Conservation (phyloP, 2,329 filamentous ascomycete genomes). For the Phialophora expanda region DNA sequence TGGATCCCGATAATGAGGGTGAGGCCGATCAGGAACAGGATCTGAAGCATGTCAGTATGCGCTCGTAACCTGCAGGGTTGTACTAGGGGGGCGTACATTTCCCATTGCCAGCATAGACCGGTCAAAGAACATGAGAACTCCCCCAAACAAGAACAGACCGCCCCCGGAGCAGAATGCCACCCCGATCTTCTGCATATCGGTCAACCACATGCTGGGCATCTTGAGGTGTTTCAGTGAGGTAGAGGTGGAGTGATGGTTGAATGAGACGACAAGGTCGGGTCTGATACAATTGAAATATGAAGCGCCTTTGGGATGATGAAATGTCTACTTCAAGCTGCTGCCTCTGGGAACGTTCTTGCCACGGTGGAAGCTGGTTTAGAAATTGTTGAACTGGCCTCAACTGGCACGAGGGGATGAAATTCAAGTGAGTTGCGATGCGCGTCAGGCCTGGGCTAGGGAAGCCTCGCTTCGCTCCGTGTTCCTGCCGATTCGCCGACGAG, state of each 20-base stretch:
- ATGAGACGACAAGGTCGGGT: neutral
- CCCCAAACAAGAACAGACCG: conserved; percentile 91
- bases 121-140: conserved; percentile 88
- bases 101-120: conserved; percentile 81
- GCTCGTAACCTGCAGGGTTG: conserved; percentile 28
- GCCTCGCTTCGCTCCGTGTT: conserved; percentile 14
- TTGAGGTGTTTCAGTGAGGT: conserved; percentile 42
- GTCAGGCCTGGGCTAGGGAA: conserved; percentile 4
- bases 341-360: neutral
- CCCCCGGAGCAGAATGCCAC: conserved; percentile 97
- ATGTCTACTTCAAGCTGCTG: neutral
- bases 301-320: neutral
- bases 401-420: conserved; percentile 5
- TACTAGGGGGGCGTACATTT: conserved; percentile 65
- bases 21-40: conserved; percentile 95
- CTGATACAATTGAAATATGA: neutral
- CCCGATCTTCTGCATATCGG: conserved; percentile 94
- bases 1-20: conserved; percentile 92
- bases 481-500: conserved; percentile 14
- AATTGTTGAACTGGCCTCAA: conserved; percentile 34
- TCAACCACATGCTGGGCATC: conserved; percentile 94
- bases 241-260: neutral
- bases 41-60: conserved; percentile 58
- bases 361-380: conserved; percentile 5
- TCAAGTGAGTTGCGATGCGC: conserved; percentile 17